Percentiles rank a stretch among this genome's conserved stretches.
Evolutionary conservation across 805 yeast species (phyloP).

Genomic region (Sugiyamaella lignohabitans): DNA sequence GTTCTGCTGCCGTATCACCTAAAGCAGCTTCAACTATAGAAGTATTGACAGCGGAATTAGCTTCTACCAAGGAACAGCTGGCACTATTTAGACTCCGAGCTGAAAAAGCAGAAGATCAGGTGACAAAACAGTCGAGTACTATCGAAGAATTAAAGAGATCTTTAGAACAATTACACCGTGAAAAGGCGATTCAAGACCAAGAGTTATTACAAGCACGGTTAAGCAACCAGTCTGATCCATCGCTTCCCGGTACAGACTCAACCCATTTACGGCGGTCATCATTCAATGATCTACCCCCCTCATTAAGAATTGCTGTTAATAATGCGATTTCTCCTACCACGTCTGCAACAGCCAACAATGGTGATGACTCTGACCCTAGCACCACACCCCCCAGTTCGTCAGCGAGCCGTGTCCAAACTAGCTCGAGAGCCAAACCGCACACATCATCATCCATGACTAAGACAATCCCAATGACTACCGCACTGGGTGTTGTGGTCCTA

Average conservation of each 20-base stretch:
- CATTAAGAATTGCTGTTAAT: neutral
- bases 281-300: neutral
- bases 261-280: neutral
- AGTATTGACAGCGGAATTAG: constrained; percentile 1
- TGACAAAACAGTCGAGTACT: neutral
- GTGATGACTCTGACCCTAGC: neutral
- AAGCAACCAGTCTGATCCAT: neutral
- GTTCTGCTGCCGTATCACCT: neutral
- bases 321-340: neutral
- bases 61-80: constrained; percentile 1
- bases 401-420: neutral
- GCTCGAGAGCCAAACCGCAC: neutral
- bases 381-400: neutral
- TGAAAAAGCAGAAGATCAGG: constrained; percentile 1
- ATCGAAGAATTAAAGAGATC: neutral
- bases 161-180: neutral
- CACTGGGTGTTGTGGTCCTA: constrained; percentile 18
- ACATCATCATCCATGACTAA: neutral
- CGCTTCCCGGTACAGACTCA: neutral
- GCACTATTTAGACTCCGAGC: constrained; percentile 1
- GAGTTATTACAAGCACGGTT: neutral
- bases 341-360: neutral
- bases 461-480: constrained; percentile 17
- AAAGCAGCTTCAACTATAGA: neutral
- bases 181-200: neutral